These are phyloP conservation scores for Dactylonectria estremocensis DNA, from an alignment of 2,329 filamentous ascomycete genomes.

Conservation along the genomic window DNA sequence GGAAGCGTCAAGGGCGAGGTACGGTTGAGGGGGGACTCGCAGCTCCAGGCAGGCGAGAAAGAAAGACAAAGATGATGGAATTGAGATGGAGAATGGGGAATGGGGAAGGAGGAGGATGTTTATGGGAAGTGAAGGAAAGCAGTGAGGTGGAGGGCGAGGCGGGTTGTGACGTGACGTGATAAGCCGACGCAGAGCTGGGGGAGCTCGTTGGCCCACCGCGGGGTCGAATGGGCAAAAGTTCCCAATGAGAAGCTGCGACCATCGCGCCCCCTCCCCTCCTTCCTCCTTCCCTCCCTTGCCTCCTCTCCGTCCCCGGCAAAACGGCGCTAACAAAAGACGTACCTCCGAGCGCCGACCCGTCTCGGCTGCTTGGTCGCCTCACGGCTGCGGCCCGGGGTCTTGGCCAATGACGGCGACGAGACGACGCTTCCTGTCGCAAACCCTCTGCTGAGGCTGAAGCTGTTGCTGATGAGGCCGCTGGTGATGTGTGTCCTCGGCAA, in stretches of 20 bases:
- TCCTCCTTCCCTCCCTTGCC: neutral
- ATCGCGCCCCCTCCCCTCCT: neutral
- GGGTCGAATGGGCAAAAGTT: conserved; percentile 29
- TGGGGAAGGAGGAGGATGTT: too few relatives aligned
- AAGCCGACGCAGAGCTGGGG: conserved; percentile 23
- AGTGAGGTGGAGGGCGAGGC: neutral
- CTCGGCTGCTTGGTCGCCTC: conserved; percentile 32
- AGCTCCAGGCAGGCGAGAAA: conserved; percentile 38
- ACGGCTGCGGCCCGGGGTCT: conserved; percentile 21
- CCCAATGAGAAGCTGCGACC: conserved; percentile 26
- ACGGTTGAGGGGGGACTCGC: conserved; percentile 28
- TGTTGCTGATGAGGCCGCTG: neutral
- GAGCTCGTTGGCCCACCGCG: conserved; percentile 29
- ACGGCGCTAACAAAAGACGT: conserved; percentile 37
- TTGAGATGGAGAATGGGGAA: neutral
- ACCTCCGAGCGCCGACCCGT: conserved; percentile 47
- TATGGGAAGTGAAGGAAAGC: neutral
- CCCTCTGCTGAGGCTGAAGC: conserved; percentile 1
- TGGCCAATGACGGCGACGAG: conserved; percentile 1
- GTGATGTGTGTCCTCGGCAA: conserved; percentile 10
- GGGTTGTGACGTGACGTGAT: conserved; percentile 27
- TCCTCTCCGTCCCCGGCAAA: neutral
- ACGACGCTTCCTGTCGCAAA: conserved; percentile 24
- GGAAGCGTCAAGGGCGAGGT: conserved; percentile 18
- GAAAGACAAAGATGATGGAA: conserved; percentile 1